Evolutionary conservation across 441 rosid species (phyloP), one percentile per base, ranked within the genome.

Genomic region (Kokia cookei): DNA sequence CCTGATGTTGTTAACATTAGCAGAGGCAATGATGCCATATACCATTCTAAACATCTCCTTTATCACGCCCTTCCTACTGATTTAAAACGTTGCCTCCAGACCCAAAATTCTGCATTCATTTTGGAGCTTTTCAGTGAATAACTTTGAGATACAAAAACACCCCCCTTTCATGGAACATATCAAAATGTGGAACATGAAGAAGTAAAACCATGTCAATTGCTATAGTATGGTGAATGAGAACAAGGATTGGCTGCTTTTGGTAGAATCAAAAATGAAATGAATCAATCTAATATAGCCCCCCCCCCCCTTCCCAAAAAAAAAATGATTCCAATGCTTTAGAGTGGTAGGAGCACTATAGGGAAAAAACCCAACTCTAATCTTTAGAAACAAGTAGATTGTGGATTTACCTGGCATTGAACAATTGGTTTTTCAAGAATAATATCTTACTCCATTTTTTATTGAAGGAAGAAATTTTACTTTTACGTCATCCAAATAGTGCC

Each of bases 401-500:
- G 14, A 68, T 76, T 24, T 37, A 26, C 22, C 29, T 54, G 40
- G 48, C 76, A 63, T 51, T 68, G 59, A 75, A 78, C 24, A 68
- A 73, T 61, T 51, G 57, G 42, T 73, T 73, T 74, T 17, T 17
- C 24, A 26, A 37, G 37, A 83, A 76, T 71, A 75, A 80, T 79
- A 83, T 81, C 82, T 73, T 26, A 75, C 58, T 79, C 77, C 83
- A 75, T 68, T 65, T 65, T 81, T 74, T 67, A 73, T 43, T 67
- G 70, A 43, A 76, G 71, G 58, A 64, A 40, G 72, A 71, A 73
- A 77, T 51, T 80, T 72, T 69, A 64, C 81, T 80, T 81, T 74
- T 74, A 77, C 72, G 78, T 76, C 84, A 77, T 73, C 65, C 7
- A 76, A 82, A 84, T 73, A 83, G 82, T 84, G 77, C 78, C 81